Conservation (phyloP, 306 rosid genomes). For the Dryas octopetala region DNA sequence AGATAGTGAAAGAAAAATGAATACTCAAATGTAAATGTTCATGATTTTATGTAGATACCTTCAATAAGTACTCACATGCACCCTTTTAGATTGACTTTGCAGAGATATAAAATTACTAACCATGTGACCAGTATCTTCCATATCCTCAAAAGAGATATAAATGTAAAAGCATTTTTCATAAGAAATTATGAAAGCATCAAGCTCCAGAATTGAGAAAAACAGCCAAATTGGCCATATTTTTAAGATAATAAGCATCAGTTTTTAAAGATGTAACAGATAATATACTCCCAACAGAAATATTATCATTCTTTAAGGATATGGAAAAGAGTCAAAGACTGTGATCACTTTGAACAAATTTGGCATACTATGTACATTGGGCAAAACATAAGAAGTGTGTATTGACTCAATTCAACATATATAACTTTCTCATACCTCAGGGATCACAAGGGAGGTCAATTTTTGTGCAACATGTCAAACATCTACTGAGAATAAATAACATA, state of each 20-base stretch:
- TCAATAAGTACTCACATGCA: not conserved
- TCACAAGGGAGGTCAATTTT: not conserved
- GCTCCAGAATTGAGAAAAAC: not conserved
- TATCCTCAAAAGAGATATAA: not conserved
- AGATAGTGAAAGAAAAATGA: not conserved
- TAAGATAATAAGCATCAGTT: not conserved
- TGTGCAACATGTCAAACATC: not conserved
- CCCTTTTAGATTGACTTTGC: not conserved
- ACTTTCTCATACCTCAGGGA: not conserved
- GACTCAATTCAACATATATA: not conserved
- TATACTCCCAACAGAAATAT: not conserved
- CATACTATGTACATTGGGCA: not conserved
- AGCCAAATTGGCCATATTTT: not conserved
- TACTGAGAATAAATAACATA: not conserved
- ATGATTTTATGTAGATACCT: not conserved
- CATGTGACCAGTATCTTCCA: not conserved
- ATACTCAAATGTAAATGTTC: not conserved
- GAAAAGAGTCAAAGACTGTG: not conserved
- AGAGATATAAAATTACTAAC: not conserved
- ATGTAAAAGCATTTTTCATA: not conserved
- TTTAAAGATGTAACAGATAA: not conserved
- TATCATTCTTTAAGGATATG: not conserved
- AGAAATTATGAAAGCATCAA: not conserved
- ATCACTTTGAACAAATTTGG: not conserved
- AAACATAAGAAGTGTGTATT: not conserved